phyloP scores from a whole-genome alignment of 768 basidiomycete species.

The Xerocomus spinulosus region DNA sequence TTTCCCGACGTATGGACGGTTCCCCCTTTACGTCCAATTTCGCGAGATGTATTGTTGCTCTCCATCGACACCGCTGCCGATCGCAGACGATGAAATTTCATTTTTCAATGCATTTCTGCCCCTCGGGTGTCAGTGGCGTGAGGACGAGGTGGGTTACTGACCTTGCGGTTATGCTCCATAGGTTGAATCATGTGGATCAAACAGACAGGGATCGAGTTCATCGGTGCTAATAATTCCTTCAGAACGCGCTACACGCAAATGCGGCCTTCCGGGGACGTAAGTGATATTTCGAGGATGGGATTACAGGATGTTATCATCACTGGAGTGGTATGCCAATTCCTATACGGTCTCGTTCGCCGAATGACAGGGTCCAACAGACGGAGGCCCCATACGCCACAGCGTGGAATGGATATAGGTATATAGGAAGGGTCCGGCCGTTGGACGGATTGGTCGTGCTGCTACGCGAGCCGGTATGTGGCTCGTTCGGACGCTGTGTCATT shows the following conservation, averaged over 20 bases:
- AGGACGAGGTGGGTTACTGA: constrained; percentile 22
- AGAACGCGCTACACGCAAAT: constrained; percentile 38
- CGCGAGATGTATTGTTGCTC: constrained; percentile 45
- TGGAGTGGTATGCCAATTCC: constrained; percentile 39
- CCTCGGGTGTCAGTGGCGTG: constrained; percentile 32
- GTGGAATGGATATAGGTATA: constrained; percentile 54
- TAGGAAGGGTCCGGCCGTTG: constrained; percentile 53
- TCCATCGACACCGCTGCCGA: constrained; percentile 31
- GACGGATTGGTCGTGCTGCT: constrained; percentile 57
- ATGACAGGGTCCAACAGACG: constrained; percentile 32
- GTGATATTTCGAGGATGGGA: constrained; percentile 12
- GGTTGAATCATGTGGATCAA: neutral
- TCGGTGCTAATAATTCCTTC: constrained; percentile 33
- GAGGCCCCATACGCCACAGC: constrained; percentile 43
- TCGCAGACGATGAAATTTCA: constrained; percentile 32
- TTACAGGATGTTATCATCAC: constrained; percentile 49
- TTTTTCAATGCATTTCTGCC: constrained; percentile 47
- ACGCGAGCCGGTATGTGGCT: constrained; percentile 45
- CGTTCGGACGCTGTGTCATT: neutral
- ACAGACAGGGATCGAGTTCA: constrained; percentile 30
- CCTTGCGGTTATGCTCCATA: neutral
- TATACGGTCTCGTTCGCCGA: neutral
- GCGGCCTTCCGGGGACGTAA: constrained; percentile 9
- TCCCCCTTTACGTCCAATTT: constrained; percentile 45
- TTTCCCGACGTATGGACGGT: constrained; percentile 36